Percentiles rank a stretch among this genome's conserved stretches.
These are phyloP conservation scores for Juncus effusus DNA, from an alignment of 176 grass and related monocot genomes.

Conservation along the genomic window DNA sequence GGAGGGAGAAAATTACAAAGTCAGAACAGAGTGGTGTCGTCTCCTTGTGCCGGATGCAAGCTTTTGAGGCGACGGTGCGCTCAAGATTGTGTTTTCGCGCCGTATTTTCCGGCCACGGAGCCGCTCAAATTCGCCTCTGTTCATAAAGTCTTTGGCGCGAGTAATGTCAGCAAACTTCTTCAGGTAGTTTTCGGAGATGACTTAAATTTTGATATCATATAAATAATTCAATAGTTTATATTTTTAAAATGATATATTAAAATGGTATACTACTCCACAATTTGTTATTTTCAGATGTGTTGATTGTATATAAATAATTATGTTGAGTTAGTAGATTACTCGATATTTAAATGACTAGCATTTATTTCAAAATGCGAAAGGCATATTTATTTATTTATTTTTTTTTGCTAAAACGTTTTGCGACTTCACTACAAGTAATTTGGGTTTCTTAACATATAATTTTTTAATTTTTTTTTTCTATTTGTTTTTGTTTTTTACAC, in stretches of 20 bases:
- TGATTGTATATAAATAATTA: background rate
- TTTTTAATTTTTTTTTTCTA: too few species aligned
- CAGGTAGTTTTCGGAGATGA: slow-evolving; percentile 31
- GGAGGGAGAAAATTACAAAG: slow-evolving; percentile 21
- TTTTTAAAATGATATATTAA: background rate
- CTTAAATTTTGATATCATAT: background rate
- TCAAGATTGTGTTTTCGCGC: slow-evolving; percentile 62
- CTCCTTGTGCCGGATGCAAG: slow-evolving; percentile 84
- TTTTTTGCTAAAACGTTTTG: too few species aligned
- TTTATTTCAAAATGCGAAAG: background rate
- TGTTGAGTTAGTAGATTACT: background rate
- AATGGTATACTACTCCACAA: too few species aligned
- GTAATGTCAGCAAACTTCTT: slow-evolving; percentile 95
- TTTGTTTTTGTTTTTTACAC: too few species aligned
- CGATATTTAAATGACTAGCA: background rate
- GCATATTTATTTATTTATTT: too few species aligned
- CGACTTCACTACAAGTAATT: too few species aligned
- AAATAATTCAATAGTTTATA: background rate
- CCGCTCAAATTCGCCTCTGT: slow-evolving; percentile 79
- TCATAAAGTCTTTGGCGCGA: slow-evolving; percentile 87
- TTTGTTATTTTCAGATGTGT: too few species aligned
- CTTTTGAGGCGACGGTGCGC: slow-evolving; percentile 68
- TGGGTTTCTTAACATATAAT: too few species aligned
- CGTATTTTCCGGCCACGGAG: slow-evolving; percentile 68
- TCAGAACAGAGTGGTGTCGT: background rate